Evolutionary conservation across 1,139 yeast genomes (phyloP).

Genomic region (Arxiozyma telluris): DNA sequence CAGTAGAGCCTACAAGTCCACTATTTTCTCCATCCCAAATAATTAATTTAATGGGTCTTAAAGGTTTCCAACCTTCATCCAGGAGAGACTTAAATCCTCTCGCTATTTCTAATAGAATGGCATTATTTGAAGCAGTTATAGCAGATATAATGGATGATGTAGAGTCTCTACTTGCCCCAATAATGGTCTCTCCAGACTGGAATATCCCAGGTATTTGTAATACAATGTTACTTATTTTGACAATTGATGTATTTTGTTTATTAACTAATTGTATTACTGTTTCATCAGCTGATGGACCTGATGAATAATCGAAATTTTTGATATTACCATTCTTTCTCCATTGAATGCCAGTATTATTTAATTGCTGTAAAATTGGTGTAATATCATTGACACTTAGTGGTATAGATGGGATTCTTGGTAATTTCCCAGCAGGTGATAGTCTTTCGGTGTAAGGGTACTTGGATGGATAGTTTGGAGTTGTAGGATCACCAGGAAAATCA

Average conservation of each 20-base stretch:
- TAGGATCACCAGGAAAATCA: conserved; percentile 64
- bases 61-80: conserved; percentile 45
- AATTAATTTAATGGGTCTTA: conserved; percentile 42
- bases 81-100: conserved; percentile 36
- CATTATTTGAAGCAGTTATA: conserved; percentile 38
- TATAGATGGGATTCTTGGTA: conserved; percentile 38
- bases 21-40: conserved; percentile 46
- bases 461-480: conserved; percentile 49
- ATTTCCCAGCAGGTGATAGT: conserved; percentile 35
- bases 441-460: conserved; percentile 31
- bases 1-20: conserved; percentile 43
- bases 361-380: conserved; percentile 31
- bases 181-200: conserved; percentile 38
- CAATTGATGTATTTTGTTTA: conserved; percentile 32
- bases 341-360: conserved; percentile 30
- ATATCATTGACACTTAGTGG: conserved; percentile 37
- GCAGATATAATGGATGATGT: conserved; percentile 33
- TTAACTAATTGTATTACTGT: conserved; percentile 31
- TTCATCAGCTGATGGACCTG: conserved; percentile 33
- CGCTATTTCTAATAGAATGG: conserved; percentile 38
- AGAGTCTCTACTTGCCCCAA: conserved; percentile 43
- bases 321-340: conserved; percentile 33
- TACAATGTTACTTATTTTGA: conserved; percentile 37
- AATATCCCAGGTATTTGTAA: conserved; percentile 43
- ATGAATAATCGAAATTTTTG: conserved; percentile 32